Conservation (phyloP, 257 asterid species). For the Verbena officinalis region DNA sequence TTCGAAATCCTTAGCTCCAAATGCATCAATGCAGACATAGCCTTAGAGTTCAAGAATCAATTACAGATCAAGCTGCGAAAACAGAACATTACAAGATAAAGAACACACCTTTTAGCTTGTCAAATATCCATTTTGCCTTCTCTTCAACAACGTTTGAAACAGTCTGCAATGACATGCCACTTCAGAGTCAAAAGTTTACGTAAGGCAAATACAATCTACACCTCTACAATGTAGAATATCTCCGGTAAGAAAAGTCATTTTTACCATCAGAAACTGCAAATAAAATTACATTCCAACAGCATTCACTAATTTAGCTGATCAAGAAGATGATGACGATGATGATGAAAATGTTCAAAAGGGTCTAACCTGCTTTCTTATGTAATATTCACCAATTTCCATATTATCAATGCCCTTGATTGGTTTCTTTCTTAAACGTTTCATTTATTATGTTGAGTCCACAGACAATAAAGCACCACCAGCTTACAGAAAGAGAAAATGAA, state of each 20-base stretch:
- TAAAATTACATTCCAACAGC: conserved; percentile 4
- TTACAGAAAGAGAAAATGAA: neutral
- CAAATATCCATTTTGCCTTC: conserved; percentile 88
- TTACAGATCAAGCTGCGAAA: conserved; percentile 1
- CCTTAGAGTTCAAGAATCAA: neutral
- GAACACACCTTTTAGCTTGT: conserved; percentile 80
- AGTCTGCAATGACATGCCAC: conserved; percentile 48
- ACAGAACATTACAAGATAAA: neutral
- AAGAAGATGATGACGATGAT: no score
- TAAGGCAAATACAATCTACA: neutral
- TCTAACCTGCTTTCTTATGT: neutral
- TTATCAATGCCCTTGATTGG: neutral
- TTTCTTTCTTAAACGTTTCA: neutral
- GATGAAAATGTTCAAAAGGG: conserved; percentile 11
- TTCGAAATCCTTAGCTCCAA: no score
- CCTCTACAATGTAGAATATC: neutral
- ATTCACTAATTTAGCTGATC: neutral
- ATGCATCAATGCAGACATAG: no score
- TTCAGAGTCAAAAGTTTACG: neutral
- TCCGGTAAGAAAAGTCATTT: neutral
- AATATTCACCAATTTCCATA: neutral
- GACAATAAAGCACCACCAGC: neutral
- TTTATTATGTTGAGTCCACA: neutral
- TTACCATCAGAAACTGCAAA: conserved; percentile 13
- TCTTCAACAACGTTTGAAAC: conserved; percentile 82